Evolutionary conservation across 345 rosid species (phyloP).

Genomic region (Geranium brycei): DNA sequence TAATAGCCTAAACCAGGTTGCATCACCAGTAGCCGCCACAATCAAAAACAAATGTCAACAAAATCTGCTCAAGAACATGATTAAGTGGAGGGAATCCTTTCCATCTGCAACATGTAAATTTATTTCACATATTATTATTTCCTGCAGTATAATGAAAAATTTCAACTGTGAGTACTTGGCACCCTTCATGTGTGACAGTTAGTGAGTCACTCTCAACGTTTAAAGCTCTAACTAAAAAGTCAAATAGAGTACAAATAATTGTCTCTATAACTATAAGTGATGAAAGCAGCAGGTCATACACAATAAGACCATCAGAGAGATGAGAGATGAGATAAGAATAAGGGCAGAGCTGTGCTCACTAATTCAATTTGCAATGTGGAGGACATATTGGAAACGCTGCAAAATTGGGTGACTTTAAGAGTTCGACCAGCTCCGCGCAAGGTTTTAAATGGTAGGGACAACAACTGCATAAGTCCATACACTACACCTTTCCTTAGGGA

Average conservation of each 20-base stretch:
- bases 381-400: constrained; percentile 64
- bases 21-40: not conserved
- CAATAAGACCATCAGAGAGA: not conserved
- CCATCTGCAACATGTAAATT: not conserved
- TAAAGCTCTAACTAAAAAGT: too few relatives aligned
- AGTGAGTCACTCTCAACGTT: not conserved
- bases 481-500: constrained; percentile 74
- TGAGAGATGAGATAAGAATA: not conserved
- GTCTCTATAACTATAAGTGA: not conserved
- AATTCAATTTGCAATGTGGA: constrained; percentile 86
- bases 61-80: not conserved
- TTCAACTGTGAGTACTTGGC: not conserved
- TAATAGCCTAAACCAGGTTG: not conserved
- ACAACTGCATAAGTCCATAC: constrained; percentile 60
- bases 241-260: not conserved
- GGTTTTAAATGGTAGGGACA: constrained; percentile 78
- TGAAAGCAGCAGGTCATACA: not conserved
- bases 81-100: not conserved
- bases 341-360: constrained; percentile 27
- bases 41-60: not conserved
- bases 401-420: constrained; percentile 71
- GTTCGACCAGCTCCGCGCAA: constrained; percentile 85
- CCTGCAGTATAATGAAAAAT: not conserved
- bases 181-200: not conserved
- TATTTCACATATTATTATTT: not conserved